These are phyloP conservation scores for Rhodotorula taiwanensis DNA, from an alignment of 768 basidiomycete genomes.

Conservation along the genomic window DNA sequence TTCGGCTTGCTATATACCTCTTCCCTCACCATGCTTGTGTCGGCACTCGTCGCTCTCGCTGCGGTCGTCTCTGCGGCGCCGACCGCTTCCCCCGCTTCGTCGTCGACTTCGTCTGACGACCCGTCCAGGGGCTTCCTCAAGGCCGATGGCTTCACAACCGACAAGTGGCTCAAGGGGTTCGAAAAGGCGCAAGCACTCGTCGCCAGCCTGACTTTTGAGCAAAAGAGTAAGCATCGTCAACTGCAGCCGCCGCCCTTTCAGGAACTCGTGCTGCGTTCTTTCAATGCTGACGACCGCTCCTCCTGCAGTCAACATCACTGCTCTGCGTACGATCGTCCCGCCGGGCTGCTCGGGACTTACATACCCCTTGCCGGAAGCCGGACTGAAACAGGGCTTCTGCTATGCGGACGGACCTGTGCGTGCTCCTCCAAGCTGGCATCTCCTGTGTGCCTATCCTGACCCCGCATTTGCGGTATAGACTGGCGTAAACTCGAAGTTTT, in stretches of 20 bases:
- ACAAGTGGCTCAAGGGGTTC: slow-evolving; percentile 7
- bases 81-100: too few relatives aligned
- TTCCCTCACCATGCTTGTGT: too few relatives aligned
- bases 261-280: too few relatives aligned
- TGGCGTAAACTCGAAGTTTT: slow-evolving; percentile 6
- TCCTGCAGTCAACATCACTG: slow-evolving; percentile 15
- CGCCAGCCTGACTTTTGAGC: background rate
- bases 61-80: too few relatives aligned
- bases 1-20: too few relatives aligned
- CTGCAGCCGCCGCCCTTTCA: too few relatives aligned
- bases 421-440: background rate
- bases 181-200: slow-evolving; percentile 9
- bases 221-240: slow-evolving; percentile 2
- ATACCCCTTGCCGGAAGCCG: background rate
- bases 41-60: too few relatives aligned
- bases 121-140: background rate
- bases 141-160: slow-evolving; percentile 4
- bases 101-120: background rate
- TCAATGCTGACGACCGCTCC: too few relatives aligned
- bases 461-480: background rate
- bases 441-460: background rate
- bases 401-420: slow-evolving; percentile 12
- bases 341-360: slow-evolving; percentile 8
- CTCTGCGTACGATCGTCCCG: background rate
- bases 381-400: background rate